Conservation (phyloP, 768 basidiomycete genomes). For the Tylopilus sp. region DNA sequence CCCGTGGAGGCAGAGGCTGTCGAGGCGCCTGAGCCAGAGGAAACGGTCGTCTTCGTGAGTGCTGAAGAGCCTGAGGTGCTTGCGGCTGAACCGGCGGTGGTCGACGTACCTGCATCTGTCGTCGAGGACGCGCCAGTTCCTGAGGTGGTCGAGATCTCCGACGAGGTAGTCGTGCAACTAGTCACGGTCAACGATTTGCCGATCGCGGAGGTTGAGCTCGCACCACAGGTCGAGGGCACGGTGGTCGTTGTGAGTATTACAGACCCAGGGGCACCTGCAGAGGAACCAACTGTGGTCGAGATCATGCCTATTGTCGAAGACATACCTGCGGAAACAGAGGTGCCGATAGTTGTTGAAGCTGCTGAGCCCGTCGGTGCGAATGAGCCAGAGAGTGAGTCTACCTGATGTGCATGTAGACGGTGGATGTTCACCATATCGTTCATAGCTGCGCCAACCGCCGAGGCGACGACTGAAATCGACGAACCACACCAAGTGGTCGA, state of each 20-base stretch:
- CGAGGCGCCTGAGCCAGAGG: too few species aligned
- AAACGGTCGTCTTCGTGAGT: background rate
- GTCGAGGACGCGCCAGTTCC: too few species aligned
- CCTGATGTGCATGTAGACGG: background rate
- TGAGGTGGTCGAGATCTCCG: too few species aligned
- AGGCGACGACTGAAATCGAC: background rate
- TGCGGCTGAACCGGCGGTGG: background rate
- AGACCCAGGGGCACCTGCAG: background rate
- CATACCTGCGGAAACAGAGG: background rate
- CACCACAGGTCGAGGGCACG: background rate
- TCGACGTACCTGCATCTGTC: too few species aligned
- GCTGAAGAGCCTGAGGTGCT: background rate
- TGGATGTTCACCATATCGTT: background rate
- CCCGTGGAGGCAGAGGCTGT: too few species aligned
- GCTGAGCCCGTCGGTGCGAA: background rate
- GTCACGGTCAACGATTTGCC: too few species aligned
- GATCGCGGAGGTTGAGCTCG: too few species aligned
- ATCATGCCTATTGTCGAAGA: background rate
- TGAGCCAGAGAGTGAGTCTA: conserved; percentile 1
- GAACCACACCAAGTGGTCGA: background rate
- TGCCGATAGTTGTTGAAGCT: background rate
- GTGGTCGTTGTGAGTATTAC: background rate
- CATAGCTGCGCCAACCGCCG: background rate
- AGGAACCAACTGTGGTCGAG: background rate
- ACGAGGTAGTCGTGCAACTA: too few species aligned